phyloP scores from a whole-genome alignment of 768 basidiomycete species.

The Gautieria morchelliformis region DNA sequence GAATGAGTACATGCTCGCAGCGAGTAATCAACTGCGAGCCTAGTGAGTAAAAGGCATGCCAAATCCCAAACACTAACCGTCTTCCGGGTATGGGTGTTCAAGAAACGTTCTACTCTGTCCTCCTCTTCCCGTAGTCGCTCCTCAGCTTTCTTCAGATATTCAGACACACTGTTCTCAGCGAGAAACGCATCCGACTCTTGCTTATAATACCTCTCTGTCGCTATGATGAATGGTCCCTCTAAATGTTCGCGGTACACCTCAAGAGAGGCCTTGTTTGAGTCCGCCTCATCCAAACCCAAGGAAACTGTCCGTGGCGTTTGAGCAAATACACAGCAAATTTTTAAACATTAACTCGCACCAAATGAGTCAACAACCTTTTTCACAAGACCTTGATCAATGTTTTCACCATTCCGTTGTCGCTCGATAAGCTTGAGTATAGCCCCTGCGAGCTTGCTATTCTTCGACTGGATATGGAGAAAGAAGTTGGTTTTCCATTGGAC shows the following conservation, averaged over 20 bases:
- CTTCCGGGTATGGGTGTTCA: conserved; percentile 84
- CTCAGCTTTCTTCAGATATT: conserved; percentile 93
- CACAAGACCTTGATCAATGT: conserved; percentile 84
- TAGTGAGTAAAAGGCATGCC: neutral
- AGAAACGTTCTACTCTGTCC: conserved; percentile 87
- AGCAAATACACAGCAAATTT: neutral
- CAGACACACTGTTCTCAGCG: conserved; percentile 79
- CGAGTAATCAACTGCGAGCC: conserved; percentile 42
- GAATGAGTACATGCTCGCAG: conserved; percentile 89
- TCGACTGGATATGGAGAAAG: conserved; percentile 80
- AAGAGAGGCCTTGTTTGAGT: conserved; percentile 86
- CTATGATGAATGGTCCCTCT: conserved; percentile 78
- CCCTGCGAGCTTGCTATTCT: conserved; percentile 70
- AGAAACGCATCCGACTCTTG: conserved; percentile 88
- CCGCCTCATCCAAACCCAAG: conserved; percentile 84
- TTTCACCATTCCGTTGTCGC: conserved; percentile 87
- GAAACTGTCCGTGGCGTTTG: conserved; percentile 38
- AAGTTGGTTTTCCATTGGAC: conserved; percentile 94
- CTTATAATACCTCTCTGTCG: conserved; percentile 87
- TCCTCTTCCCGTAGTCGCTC: conserved; percentile 89
- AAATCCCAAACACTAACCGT: conserved; percentile 25
- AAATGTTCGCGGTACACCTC: conserved; percentile 91
- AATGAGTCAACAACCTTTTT: conserved; percentile 95
- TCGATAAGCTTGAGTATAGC: conserved; percentile 88
- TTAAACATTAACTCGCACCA: conserved; percentile 20